A percentile compares a stretch with the other conserved stretches of the same genome.
These are phyloP conservation scores for Sorghum bicolor DNA, from an alignment of 176 grass and related monocot species.

Conservation along the genomic window Sorghum_bicolor_NCBIv3 NC_012879.2:50837001-50837500, in stretches of 20 bases:
- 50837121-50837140: background rate
- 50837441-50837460: background rate
- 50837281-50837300: background rate
- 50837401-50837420: background rate
- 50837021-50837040: background rate
- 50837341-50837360: background rate
- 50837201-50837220: background rate
- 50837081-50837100: background rate
- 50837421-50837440: background rate
- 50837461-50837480: background rate
- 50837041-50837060: background rate
- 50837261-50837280: background rate
- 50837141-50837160: background rate
- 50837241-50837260: background rate
- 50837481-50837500: slow-evolving; percentile 96
- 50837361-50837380: background rate
- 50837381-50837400: background rate
- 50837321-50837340: background rate
- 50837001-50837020: background rate
- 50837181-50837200: background rate
- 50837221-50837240: background rate
- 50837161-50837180: background rate
- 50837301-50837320: background rate
- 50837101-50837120: background rate
- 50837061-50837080: background rate